Base-by-base conservation (phyloP, 768 basidiomycete species). In the Sarcomyxa edulis region DNA sequence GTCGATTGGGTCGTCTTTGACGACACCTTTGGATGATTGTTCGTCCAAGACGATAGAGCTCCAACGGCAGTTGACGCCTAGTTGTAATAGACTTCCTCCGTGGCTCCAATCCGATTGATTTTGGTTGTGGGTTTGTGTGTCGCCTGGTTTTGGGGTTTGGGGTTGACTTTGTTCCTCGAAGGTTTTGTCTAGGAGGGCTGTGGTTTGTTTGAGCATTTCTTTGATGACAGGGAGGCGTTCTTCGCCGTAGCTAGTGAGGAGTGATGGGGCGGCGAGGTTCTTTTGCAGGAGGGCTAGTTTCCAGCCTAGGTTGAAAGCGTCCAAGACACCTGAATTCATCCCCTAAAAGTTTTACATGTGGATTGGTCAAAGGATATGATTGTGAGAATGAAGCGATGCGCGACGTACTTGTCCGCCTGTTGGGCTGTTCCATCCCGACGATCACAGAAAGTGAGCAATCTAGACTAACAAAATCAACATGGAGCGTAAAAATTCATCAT, bases 141-240 rank as follows among this genome's bases (percentile, higher is more conserved):
- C 39, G 25, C 2, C 51, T 19, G 8, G 35, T 39, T 3, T 53
- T 51, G 21, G 61, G 49, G 23, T 53, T 35, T n/a, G n/a, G n/a
- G n/a, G n/a, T n/a, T n/a, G n/a, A 30, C 11, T 38, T 39, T n/a
- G 24, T 36, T 18, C 22, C 11, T 36, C 35, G 29, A 61, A 53
- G 12, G 54, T 50, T 27, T 49, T 50, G 16, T 53, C 42, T 30
- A 54, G 38, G 4, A 64, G 41, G 3, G 34, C 40, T n/a, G 63
- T 63, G 18, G 69, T 65, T 20, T 58, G 43, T 33, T 64, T 40
- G 15, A 75, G 61, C 67, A 71, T 71, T 37, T 65, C 60, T 1
- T 61, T 61, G 35, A 73, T 65, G 22, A 74, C 63, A 1, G 64
- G 69, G 23, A 72, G 44, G 11, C 73, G 68, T 45, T 74, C 73